Evolutionary conservation across 2,329 filamentous ascomycete genomes (phyloP).

Genomic region (Cordyceps cicadae): DNA sequence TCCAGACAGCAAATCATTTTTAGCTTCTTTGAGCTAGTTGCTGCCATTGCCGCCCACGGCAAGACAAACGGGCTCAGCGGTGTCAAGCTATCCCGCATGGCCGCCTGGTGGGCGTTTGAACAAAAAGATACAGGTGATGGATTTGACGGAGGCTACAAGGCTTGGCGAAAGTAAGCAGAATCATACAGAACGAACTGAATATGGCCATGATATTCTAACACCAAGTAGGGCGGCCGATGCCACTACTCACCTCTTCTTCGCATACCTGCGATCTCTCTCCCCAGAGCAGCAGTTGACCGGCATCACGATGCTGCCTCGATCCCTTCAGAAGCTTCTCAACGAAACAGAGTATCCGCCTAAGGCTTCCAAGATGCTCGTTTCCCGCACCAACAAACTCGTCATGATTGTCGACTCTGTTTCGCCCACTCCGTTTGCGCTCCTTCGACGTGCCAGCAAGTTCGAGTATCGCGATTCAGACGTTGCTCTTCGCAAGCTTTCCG

Average conservation of each 20-base stretch:
- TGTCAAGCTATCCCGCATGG: slow-evolving; percentile 87
- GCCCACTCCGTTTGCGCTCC: slow-evolving; percentile 82
- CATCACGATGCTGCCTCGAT: slow-evolving; percentile 80
- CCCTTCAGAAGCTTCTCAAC: slow-evolving; percentile 79
- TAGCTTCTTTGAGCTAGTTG: slow-evolving; percentile 90
- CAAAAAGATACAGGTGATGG: slow-evolving; percentile 78
- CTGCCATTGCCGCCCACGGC: slow-evolving; percentile 83
- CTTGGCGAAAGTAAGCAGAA: slow-evolving; percentile 64
- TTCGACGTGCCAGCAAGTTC: slow-evolving; percentile 88
- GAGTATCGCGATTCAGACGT: slow-evolving; percentile 85
- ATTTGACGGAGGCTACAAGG: slow-evolving; percentile 89
- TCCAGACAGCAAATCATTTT: slow-evolving; percentile 83
- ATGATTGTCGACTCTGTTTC: slow-evolving; percentile 97
- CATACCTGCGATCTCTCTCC: slow-evolving; percentile 82
- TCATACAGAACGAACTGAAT: background rate
- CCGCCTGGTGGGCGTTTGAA: slow-evolving; percentile 98
- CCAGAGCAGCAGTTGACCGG: slow-evolving; percentile 71
- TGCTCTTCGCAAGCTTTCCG: slow-evolving; percentile 76
- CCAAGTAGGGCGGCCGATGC: slow-evolving; percentile 76
- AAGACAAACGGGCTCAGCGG: slow-evolving; percentile 91
- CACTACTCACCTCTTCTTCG: slow-evolving; percentile 94
- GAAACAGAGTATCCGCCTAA: slow-evolving; percentile 93
- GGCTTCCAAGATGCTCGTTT: slow-evolving; percentile 65
- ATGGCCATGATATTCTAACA: slow-evolving; percentile 13
- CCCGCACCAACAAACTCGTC: slow-evolving; percentile 76